Evolutionary conservation across 192 early-diverging fungal species (phyloP).

Genomic region (Rhizophlyctis rosea): DNA sequence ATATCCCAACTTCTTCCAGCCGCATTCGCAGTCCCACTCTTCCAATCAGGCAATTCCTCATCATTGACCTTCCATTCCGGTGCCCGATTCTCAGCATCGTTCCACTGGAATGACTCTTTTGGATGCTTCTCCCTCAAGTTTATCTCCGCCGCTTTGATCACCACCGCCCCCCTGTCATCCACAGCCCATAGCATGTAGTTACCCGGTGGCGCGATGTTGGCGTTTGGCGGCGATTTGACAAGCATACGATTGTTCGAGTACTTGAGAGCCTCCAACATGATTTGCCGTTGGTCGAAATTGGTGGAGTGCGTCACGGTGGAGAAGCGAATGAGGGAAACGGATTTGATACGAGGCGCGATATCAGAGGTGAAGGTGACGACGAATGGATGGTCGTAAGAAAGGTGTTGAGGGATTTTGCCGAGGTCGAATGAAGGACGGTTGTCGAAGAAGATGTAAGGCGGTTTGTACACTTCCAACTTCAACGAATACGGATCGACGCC

Average conservation of each 20-base stretch:
- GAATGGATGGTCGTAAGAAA: slow-evolving; percentile 16
- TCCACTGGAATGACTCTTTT: no score
- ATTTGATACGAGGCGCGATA: slow-evolving; percentile 4
- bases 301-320: slow-evolving; percentile 23
- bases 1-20: no score
- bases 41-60: no score
- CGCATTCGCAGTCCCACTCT: no score
- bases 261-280: slow-evolving; percentile 25
- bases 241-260: slow-evolving; percentile 13
- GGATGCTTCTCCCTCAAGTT: no score
- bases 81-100: no score
- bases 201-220: slow-evolving; percentile 16
- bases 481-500: slow-evolving; percentile 14
- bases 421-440: slow-evolving; percentile 29
- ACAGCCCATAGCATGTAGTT: slow-evolving; percentile 33
- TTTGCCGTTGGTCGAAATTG: slow-evolving; percentile 31
- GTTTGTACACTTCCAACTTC: slow-evolving; percentile 9
- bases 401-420: background rate
- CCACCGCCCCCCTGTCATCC: slow-evolving; percentile 18
- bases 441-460: slow-evolving; percentile 17
- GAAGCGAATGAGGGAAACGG: slow-evolving; percentile 27
- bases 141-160: slow-evolving; percentile 8
- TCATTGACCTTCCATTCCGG: no score
- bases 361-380: slow-evolving; percentile 15
- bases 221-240: slow-evolving; percentile 13